These are phyloP conservation scores for Gossypium raimondii DNA, from an alignment of 345 rosid genomes.

Conservation along the genomic window DNA sequence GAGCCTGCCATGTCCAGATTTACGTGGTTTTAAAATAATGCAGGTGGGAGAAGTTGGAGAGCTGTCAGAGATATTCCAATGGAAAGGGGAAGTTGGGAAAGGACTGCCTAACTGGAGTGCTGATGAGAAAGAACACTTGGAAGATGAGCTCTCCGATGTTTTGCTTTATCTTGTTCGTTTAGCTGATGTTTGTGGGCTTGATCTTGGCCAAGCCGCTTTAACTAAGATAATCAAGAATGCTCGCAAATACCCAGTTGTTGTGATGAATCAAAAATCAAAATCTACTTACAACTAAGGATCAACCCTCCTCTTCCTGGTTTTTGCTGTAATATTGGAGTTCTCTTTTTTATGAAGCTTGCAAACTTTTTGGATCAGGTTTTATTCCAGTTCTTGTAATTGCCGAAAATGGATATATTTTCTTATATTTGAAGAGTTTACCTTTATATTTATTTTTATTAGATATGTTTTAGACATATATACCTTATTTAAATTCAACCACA, in stretches of 20 bases:
- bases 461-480: no score
- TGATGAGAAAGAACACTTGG: constrained; percentile 12
- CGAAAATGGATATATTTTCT: no score
- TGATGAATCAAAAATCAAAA: neutral
- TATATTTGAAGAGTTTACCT: no score
- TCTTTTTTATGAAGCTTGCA: no score
- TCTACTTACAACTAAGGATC: neutral
- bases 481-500: no score
- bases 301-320: neutral
- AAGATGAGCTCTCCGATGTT: constrained; percentile 6
- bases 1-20: neutral
- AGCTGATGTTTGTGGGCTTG: constrained; percentile 13
- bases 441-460: no score
- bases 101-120: constrained; percentile 10
- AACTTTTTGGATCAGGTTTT: neutral
- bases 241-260: constrained; percentile 36
- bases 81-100: constrained; percentile 14
- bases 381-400: neutral
- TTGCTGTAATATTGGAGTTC: no score
- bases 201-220: constrained; percentile 39
- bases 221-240: constrained; percentile 45
- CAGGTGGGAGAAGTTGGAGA: neutral
- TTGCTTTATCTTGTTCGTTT: neutral
- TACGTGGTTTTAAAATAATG: neutral
- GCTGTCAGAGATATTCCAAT: constrained; percentile 45